These are phyloP conservation scores for Arachis stenosperma DNA, from an alignment of 306 rosid species.

Conservation along the genomic window DNA sequence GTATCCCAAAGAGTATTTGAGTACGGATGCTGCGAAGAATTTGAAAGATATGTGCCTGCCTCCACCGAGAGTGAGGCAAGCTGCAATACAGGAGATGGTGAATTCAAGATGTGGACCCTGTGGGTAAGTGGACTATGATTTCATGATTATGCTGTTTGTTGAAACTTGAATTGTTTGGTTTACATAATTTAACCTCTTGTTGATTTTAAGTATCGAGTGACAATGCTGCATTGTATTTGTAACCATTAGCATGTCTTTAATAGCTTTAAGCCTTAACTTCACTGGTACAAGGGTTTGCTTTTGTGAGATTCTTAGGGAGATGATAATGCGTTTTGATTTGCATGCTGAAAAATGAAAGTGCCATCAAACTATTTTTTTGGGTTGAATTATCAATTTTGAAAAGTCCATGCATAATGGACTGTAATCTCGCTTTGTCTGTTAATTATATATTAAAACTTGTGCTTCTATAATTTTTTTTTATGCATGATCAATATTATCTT, in stretches of 20 bases:
- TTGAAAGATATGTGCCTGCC: conserved; percentile 50
- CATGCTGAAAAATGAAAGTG: background rate
- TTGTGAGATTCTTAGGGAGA: background rate
- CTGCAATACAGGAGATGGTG: conserved; percentile 44
- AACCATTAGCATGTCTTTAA: background rate
- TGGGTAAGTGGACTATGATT: conserved; percentile 54
- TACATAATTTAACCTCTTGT: background rate
- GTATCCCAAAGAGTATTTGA: conserved; percentile 55
- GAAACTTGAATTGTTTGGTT: conserved; percentile 2
- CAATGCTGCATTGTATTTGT: conserved; percentile 1
- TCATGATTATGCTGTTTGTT: background rate
- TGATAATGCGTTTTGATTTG: conserved; percentile 1
- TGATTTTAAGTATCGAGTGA: background rate
- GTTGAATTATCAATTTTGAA: background rate
- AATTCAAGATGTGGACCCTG: conserved; percentile 58
- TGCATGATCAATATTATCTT: conserved; percentile 7
- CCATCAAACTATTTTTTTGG: background rate
- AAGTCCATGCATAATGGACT: background rate
- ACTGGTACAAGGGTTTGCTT: background rate
- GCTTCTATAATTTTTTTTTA: background rate
- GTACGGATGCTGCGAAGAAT: background rate
- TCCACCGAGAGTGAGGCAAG: conserved; percentile 37
- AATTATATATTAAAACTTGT: background rate
- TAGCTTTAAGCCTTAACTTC: background rate
- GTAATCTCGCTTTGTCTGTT: background rate